Conservation (phyloP, 148 eudicot species). For the Euryodendron excelsum region DNA sequence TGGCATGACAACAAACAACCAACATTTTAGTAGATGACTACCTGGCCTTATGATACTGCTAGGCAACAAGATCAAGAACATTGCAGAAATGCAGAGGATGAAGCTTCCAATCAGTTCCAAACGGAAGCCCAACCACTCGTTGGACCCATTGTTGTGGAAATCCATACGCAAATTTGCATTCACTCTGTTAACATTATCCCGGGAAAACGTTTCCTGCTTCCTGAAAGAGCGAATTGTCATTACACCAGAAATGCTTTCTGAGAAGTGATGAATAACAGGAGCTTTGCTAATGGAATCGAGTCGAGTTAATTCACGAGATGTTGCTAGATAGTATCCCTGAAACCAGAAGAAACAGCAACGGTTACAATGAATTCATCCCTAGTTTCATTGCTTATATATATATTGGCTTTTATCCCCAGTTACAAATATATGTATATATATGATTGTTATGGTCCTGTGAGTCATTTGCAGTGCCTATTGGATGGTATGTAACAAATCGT, state of each 20-base stretch:
- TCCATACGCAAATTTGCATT: constrained; percentile 82
- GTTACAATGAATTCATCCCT: background rate
- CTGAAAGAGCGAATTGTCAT: constrained; percentile 91
- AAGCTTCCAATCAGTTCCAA: constrained; percentile 80
- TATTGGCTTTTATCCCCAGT: too few relatives aligned
- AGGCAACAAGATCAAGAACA: constrained; percentile 81
- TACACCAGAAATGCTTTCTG: constrained; percentile 90
- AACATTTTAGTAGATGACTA: constrained; percentile 19
- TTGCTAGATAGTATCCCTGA: constrained; percentile 79
- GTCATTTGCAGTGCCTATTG: background rate
- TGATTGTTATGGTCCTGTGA: background rate
- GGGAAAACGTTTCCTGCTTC: constrained; percentile 60
- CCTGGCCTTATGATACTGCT: constrained; percentile 83
- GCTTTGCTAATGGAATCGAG: constrained; percentile 97
- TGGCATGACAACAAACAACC: background rate
- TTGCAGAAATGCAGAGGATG: constrained; percentile 68
- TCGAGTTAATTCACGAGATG: constrained; percentile 91
- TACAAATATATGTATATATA: too few relatives aligned
- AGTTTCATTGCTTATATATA: background rate
- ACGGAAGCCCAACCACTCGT: constrained; percentile 92
- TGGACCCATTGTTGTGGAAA: constrained; percentile 85
- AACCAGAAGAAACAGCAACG: constrained; percentile 2
- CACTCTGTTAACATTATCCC: constrained; percentile 68
- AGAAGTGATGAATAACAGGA: constrained; percentile 91
- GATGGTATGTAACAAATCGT: background rate